Percentiles rank a stretch among this genome's conserved stretches.
Evolutionary conservation across 1,284 basidiomycete genomes (phyloP).

Genomic region (Bjerkandera adusta): DNA sequence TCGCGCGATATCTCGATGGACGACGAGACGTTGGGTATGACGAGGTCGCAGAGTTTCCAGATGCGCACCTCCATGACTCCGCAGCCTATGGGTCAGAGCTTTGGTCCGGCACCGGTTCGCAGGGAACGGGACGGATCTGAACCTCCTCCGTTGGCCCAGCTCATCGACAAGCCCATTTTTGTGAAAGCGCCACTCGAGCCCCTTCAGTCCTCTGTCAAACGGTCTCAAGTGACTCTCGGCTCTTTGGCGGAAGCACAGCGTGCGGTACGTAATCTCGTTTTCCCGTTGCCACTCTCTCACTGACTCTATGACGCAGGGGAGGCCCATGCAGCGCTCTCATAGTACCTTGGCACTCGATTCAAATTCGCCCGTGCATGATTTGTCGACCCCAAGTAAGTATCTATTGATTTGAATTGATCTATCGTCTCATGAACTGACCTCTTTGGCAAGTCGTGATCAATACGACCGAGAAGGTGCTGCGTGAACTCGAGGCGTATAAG

Average conservation of each 20-base stretch:
- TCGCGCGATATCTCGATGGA: constrained; percentile 32
- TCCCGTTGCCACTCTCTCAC: background rate
- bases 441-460: constrained; percentile 35
- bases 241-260: constrained; percentile 57
- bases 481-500: constrained; percentile 72
- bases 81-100: constrained; percentile 49
- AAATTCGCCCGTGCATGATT: constrained; percentile 7
- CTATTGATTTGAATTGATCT: background rate
- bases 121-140: constrained; percentile 52
- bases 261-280: constrained; percentile 10
- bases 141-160: constrained; percentile 60
- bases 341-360: constrained; percentile 12
- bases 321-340: constrained; percentile 9
- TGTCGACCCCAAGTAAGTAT: constrained; percentile 1
- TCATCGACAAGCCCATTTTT: constrained; percentile 64
- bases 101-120: constrained; percentile 40
- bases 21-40: constrained; percentile 32
- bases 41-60: constrained; percentile 39
- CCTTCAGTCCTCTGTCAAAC: constrained; percentile 20
- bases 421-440: background rate
- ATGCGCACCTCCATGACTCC: constrained; percentile 69
- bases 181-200: constrained; percentile 55
- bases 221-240: constrained; percentile 51
- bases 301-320: constrained; percentile 7
- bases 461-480: constrained; percentile 60